These are phyloP conservation scores for Trifolium pratense DNA, from an alignment of 306 rosid species.

Conservation along the genomic window DNA sequence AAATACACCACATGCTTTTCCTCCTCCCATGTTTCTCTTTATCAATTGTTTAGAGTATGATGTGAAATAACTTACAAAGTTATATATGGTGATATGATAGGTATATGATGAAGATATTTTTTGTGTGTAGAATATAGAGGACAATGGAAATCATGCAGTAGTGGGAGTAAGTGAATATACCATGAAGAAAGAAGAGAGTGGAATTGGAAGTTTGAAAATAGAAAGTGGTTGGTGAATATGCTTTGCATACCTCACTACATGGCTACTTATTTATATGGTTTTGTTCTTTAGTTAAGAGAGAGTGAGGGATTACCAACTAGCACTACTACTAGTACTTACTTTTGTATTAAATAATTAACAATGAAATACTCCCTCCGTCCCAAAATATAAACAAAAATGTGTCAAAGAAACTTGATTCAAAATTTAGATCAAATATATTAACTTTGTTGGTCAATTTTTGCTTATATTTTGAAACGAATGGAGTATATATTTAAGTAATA, in stretches of 20 bases:
- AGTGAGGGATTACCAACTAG: slow-evolving; percentile 7
- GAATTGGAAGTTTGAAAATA: not conserved
- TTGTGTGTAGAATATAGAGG: slow-evolving; percentile 11
- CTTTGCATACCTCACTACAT: slow-evolving; percentile 8
- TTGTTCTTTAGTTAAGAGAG: not conserved
- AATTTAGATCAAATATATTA: no score
- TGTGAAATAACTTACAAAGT: not conserved
- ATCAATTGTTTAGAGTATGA: not conserved
- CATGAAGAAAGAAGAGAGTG: not conserved
- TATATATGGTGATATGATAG: not conserved
- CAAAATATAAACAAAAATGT: no score
- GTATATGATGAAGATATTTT: slow-evolving; percentile 5
- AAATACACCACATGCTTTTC: slow-evolving; percentile 17
- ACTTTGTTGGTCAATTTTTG: no score
- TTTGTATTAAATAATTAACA: not conserved
- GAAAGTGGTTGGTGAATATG: slow-evolving; percentile 39
- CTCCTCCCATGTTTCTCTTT: slow-evolving; percentile 50
- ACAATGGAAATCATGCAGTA: slow-evolving; percentile 19
- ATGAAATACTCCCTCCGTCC: no score
- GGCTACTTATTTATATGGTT: slow-evolving; percentile 27
- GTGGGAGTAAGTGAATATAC: slow-evolving; percentile 40
- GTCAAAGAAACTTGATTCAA: no score
- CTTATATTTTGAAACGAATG: no score
- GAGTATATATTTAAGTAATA: no score
- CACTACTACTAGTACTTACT: not conserved